These are phyloP conservation scores for Grigorovia transvaalensis DNA, from an alignment of 805 yeast genomes.

Conservation along the genomic window DNA sequence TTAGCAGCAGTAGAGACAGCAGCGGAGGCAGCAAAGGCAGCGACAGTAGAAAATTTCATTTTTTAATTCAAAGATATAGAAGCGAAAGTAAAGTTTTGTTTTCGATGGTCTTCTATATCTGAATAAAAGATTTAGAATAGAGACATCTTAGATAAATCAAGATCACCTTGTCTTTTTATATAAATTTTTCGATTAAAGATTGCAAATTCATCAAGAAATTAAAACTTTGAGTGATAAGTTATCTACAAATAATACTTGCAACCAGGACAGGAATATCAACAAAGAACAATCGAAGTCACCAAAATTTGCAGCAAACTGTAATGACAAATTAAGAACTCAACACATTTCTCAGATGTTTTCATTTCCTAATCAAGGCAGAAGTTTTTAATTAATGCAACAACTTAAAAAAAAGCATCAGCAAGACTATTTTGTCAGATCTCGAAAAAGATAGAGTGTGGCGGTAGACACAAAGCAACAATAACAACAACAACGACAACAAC, in stretches of 20 bases:
- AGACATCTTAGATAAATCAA: too few species aligned
- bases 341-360: background rate
- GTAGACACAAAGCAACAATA: too few species aligned
- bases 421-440: background rate
- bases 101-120: background rate
- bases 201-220: too few species aligned
- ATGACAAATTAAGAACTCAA: background rate
- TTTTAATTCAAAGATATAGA: background rate
- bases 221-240: too few species aligned
- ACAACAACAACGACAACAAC: too few species aligned
- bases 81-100: background rate
- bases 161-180: too few species aligned
- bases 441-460: too few species aligned
- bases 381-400: background rate
- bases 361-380: too few species aligned
- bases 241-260: too few species aligned
- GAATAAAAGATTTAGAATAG: background rate
- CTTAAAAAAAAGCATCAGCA: background rate
- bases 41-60: slow-evolving; percentile 4
- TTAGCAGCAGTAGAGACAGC: slow-evolving; percentile 9
- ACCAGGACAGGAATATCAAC: background rate
- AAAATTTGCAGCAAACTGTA: background rate
- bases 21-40: slow-evolving; percentile 4
- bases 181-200: too few species aligned
- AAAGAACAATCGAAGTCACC: background rate